These are phyloP conservation scores for Microsporum audouinii DNA, from an alignment of 2,329 filamentous ascomycete species.

Conservation along the genomic window DNA sequence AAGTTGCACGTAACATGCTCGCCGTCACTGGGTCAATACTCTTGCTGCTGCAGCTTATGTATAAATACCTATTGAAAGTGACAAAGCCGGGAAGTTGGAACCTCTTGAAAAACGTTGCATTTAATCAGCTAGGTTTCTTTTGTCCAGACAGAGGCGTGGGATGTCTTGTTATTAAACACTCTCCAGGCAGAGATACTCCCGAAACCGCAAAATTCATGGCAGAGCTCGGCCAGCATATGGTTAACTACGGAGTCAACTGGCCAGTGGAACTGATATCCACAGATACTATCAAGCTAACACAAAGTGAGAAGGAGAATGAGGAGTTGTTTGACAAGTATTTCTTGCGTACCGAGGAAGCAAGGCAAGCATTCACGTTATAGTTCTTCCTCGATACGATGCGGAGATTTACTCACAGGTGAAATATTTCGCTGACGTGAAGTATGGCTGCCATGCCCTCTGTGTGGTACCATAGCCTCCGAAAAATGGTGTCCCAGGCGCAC, in stretches of 20 bases:
- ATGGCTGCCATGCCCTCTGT: conserved; percentile 15
- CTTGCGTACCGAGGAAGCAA: not conserved
- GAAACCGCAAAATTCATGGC: not conserved
- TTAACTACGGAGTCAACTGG: conserved; percentile 7
- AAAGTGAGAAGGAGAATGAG: not conserved
- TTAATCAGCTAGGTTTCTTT: not conserved
- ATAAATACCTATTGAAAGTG: not conserved
- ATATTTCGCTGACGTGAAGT: conserved; percentile 13
- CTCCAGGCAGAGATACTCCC: not conserved
- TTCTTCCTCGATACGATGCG: conserved; percentile 12
- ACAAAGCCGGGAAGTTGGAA: conserved; percentile 2
- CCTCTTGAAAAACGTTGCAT: not conserved
- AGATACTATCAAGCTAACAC: not conserved
- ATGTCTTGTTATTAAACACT: not conserved
- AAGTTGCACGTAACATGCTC: conserved; percentile 13
- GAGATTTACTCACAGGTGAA: conserved; percentile 17
- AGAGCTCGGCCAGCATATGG: not conserved
- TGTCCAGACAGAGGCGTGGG: not conserved
- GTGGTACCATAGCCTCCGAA: conserved; percentile 8
- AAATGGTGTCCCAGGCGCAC: not conserved
- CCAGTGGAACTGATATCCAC: not conserved
- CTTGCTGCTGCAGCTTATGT: conserved; percentile 9
- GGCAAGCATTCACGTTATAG: conserved; percentile 11
- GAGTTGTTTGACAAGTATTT: not conserved
- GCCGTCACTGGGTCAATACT: conserved; percentile 13